Evolutionary conservation across 306 rosid genomes (phyloP), one percentile per base, ranked within the genome.

Genomic region (Dryas octopetala): DNA sequence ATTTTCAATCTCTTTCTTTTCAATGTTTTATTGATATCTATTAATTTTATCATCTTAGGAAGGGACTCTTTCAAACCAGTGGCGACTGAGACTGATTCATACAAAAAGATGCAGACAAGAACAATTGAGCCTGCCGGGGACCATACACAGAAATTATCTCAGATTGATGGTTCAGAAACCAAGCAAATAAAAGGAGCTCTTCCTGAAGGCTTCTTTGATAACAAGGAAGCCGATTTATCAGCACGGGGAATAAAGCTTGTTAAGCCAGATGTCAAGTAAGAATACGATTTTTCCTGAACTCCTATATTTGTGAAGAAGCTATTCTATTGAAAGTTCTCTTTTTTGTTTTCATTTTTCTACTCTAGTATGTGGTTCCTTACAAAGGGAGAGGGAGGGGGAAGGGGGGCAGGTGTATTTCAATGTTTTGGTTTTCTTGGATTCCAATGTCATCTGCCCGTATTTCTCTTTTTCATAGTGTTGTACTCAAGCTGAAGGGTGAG

Each of bases 141-240:
- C 74, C 76, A 16, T 63, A 74, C 66, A 50, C 84, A 82, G 76
- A 67, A 77, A 70, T 65, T 91, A 46, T 63, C 62, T 52, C 62
- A 74, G 75, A 59, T 70, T 78, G 41, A 76, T 76, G 91, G 76
- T 82, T 70, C 88, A 40, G 96, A 90, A 76, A 76, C 17, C 75
- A 86, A 85, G 79, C 96, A 87, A 85, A 85, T 50, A 38, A 86
- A 84, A 78, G 96, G 93, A 54, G 87, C 85, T 86, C 86, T 95
- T 70, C 99, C 99, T 47, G 99, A 90, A 83, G 99, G 99, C 66
- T 95, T 95, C 85, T 95, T 92, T 85, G 99, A 95, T 77, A 90
- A 89, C 78, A 95, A 95, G 87, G 99, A 95, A 45, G 99, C 97
- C 50, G 99, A 95, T 78, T 75, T 92, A 80, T 90, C 83, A 58